Evolutionary conservation across 331 rosid genomes (phyloP).

Genomic region (Stylosanthes scabra): DNA sequence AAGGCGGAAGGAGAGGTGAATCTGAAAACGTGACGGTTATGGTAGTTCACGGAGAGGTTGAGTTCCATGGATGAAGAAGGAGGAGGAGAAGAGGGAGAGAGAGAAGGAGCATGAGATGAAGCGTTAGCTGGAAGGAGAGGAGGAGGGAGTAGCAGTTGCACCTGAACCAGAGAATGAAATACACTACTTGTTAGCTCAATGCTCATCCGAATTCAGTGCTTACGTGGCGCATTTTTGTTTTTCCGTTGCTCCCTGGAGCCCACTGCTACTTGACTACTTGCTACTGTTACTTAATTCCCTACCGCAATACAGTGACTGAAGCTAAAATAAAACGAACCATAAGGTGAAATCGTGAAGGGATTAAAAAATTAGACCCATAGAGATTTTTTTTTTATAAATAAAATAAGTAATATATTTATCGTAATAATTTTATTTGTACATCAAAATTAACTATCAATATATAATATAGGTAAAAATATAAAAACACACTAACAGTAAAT

Average conservation of each 20-base stretch:
- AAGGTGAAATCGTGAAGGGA: too few relatives aligned
- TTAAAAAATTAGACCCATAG: too few relatives aligned
- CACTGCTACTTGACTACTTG: background rate
- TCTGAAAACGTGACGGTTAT: conserved; percentile 50
- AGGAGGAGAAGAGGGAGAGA: conserved; percentile 11
- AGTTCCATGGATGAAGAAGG: conserved; percentile 59
- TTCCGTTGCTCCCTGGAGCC: conserved; percentile 28
- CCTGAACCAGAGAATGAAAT: background rate
- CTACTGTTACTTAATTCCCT: too few relatives aligned
- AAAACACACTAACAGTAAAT: too few relatives aligned
- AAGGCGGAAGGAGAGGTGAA: conserved; percentile 43
- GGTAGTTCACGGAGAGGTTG: conserved; percentile 51
- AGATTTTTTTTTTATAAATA: too few relatives aligned
- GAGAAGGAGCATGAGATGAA: conserved; percentile 32
- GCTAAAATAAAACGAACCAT: too few relatives aligned
- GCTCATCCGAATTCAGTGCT: conserved; percentile 57
- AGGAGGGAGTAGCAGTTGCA: conserved; percentile 15
- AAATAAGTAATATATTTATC: too few relatives aligned
- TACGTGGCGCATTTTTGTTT: conserved; percentile 60
- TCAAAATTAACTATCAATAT: too few relatives aligned
- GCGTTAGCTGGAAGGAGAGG: conserved; percentile 57
- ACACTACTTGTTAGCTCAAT: background rate
- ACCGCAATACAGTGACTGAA: too few relatives aligned
- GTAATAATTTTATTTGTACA: too few relatives aligned
- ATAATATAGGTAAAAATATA: too few relatives aligned